Base-by-base conservation (phyloP, 2,329 filamentous ascomycete genomes). In the Epichloe scottii region DNA sequence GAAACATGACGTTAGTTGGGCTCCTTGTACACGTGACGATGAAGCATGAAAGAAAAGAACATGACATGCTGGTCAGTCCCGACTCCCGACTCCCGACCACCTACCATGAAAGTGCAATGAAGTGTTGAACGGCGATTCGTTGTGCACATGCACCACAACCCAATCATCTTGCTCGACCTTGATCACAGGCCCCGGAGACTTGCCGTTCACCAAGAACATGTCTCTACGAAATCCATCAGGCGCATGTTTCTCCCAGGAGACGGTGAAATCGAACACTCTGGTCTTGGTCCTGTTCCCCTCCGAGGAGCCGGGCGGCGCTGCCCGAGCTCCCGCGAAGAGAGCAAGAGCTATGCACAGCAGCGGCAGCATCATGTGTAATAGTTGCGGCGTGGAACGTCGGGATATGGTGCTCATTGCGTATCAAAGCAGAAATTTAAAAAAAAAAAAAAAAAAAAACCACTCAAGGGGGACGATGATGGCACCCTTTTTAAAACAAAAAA, bases 141-240 rank as follows among this genome's bases (percentile, higher is more conserved):
- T 79, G 40, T 66, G 57, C 2, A 78, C 71, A 3, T 60, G 56
- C 5, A 76, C 62, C n/a, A 66, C 58, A 3, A 76, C 68, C 21
- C 64, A 60, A 50, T 52, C 51, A 19, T 52, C 47, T 17, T 52
- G 47, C n/a, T 52, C 51, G 14, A 43, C 46, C 46, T 75, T 70
- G 8, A 86, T 70, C 2, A 70, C 65, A 0, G 83, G 83, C 0
- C 81, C 84, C 0, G 83, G 82, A 46, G 77, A 79, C 57, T 79
- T 71, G 11, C 74, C 75, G 55, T 85, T 84, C 58, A 82, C 64
- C 41, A 83, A 66, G 54, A 74, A 58, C 64, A 74, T 71, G 40
- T 71, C 55, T 12, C 70, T 63, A 0, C 62, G 52, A 51, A 69
- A 65, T 23, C 78, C 77, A 62, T 74, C 68, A 0, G 72, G 72